Evolutionary conservation across 106 monocot species (phyloP).

Genomic region (Dendrobium nobile): DNA sequence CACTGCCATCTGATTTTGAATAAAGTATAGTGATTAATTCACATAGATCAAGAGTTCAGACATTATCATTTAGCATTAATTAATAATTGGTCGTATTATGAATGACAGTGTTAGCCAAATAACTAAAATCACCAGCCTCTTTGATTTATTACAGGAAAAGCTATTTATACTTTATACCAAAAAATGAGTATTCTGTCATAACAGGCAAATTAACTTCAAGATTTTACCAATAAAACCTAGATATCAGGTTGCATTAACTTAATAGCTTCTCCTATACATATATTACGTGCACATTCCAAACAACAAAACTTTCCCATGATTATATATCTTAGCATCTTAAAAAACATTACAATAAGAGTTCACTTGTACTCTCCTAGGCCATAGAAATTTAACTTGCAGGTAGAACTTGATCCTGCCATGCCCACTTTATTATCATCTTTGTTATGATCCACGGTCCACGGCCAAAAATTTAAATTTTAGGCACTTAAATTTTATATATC

Average conservation of each 20-base stretch:
- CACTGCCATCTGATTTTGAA: conserved; percentile 25
- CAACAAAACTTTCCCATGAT: not conserved
- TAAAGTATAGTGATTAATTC: conserved; percentile 12
- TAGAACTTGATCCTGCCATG: not conserved
- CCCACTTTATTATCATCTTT: not conserved
- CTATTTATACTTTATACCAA: not conserved
- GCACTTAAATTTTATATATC: too few species aligned
- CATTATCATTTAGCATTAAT: not conserved
- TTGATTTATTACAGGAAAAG: not conserved
- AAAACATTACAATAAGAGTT: not conserved
- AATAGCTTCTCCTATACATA: not conserved
- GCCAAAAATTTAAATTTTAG: too few species aligned
- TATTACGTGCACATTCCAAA: not conserved
- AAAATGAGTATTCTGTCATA: not conserved
- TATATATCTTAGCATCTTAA: not conserved
- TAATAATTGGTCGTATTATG: not conserved
- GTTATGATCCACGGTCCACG: too few species aligned
- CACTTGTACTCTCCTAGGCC: not conserved
- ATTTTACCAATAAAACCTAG: not conserved
- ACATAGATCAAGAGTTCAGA: not conserved
- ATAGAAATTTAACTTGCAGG: not conserved
- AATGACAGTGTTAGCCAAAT: not conserved
- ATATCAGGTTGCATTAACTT: not conserved
- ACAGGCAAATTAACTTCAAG: not conserved
- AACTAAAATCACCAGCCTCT: not conserved